These are phyloP conservation scores for Cyclotella atomus DNA, from an alignment of 108 stramenopile species.

Conservation along the genomic window DNA sequence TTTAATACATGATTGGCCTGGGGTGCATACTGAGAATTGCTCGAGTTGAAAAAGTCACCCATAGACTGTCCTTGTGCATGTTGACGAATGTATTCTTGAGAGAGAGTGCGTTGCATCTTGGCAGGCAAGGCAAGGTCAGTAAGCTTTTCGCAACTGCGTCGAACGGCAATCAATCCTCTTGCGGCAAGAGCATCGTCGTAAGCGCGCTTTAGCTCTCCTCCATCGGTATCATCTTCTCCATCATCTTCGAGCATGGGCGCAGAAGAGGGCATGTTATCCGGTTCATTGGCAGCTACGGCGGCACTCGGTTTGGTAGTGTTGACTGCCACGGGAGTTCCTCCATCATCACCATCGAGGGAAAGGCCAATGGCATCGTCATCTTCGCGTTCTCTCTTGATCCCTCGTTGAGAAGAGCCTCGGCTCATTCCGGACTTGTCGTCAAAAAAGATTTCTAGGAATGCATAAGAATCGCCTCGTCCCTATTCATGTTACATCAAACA, in stretches of 20 bases:
- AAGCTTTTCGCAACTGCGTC: slow-evolving; percentile 82
- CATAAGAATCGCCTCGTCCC: slow-evolving; percentile 81
- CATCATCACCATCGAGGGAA: slow-evolving; percentile 84
- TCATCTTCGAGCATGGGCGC: slow-evolving; percentile 45
- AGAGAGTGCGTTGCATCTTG: slow-evolving; percentile 87
- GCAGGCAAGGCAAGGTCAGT: slow-evolving; percentile 86
- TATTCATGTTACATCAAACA: too few species aligned
- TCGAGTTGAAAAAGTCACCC: slow-evolving; percentile 49
- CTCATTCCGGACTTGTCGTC: slow-evolving; percentile 66
- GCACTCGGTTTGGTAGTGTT: slow-evolving; percentile 3
- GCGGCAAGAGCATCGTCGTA: slow-evolving; percentile 92
- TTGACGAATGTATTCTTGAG: slow-evolving; percentile 82
- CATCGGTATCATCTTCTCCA: slow-evolving; percentile 35
- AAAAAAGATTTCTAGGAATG: slow-evolving; percentile 95
- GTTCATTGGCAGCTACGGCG: slow-evolving; percentile 21
- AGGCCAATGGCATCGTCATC: slow-evolving; percentile 92
- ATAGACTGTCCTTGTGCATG: slow-evolving; percentile 55
- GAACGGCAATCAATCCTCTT: slow-evolving; percentile 85
- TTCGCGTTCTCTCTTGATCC: slow-evolving; percentile 77
- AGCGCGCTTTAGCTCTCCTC: slow-evolving; percentile 79
- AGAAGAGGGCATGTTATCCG: slow-evolving; percentile 31
- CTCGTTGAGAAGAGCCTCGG: slow-evolving; percentile 37
- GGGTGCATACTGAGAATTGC: slow-evolving; percentile 40
- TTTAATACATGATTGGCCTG: slow-evolving; percentile 16
- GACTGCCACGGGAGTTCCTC: slow-evolving; percentile 50